Evolutionary conservation across 2,329 filamentous ascomycete species (phyloP), one percentile per base, ranked within the genome.

Genomic region (Colletotrichum tofieldiae): DNA sequence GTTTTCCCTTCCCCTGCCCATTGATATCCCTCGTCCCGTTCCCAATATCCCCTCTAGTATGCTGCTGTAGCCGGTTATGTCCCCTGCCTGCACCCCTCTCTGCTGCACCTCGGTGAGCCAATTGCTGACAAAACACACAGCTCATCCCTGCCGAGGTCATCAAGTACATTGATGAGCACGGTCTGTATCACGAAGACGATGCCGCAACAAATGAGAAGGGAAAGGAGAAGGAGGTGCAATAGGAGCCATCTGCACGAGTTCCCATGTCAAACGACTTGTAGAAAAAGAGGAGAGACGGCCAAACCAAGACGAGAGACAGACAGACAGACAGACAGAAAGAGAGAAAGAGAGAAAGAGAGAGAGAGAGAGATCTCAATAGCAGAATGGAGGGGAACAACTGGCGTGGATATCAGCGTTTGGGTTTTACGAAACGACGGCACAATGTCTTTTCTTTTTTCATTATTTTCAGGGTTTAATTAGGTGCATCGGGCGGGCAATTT

Each of bases 61-160:
- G 23, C 29, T 8, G 7, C 11, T 55, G 29, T 29, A 29, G 47
- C 5, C 47, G 26, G 3, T 7, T 8, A 20, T 35, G 16, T 6
- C 23, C 35, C 32, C 39, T 32, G 18, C 6, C 5, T 29, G 16
- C 54, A 7, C 29, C 2, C 29, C 29, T 2, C 8, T 23, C 63
- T 1, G n/a, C 6, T n/a, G 8, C 16, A 37, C 14, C 23, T 58
- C 6, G 12, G 9, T 9, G 20, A 23, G 20, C 20, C 52, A 9
- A 14, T 68, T 66, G 52, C 66, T 76, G 96, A 96, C 80, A 93
- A 97, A 77, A 92, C 96, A 94, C 94, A 75, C 90, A 93, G 74
- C 96, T 95, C 78, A 77, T 91, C 43, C 94, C 94, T 0, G 89
- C 92, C 52, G 90, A 90, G 4, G 93, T 96, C 59, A 93, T 94